Evolutionary conservation across 371 early-diverging fungal genomes (phyloP).

Genomic region (Syncephalastrum monosporum): DNA sequence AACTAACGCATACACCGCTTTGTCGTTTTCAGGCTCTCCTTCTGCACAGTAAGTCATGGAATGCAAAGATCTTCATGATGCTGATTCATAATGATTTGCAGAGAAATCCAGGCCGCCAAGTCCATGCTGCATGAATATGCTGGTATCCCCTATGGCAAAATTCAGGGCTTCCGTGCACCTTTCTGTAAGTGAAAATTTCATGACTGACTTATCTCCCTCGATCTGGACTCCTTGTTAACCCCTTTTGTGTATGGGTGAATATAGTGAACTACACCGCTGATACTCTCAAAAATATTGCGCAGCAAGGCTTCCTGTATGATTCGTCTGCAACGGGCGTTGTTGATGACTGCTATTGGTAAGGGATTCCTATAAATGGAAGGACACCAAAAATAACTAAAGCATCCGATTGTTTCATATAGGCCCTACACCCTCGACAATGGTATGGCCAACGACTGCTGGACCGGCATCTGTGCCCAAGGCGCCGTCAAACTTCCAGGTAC

Average conservation of each 20-base stretch:
- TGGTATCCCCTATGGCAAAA: constrained; percentile 66
- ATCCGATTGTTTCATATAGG: constrained; percentile 14
- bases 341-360: constrained; percentile 60
- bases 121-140: constrained; percentile 58
- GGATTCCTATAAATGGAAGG: neutral
- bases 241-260: neutral
- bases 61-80: constrained; percentile 1
- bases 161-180: constrained; percentile 73
- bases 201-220: neutral
- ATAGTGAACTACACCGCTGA: constrained; percentile 62
- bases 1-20: constrained; percentile 4
- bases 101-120: constrained; percentile 60
- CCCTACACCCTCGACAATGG: constrained; percentile 79
- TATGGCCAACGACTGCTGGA: constrained; percentile 71
- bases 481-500: constrained; percentile 53
- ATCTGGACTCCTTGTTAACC: constrained; percentile 1
- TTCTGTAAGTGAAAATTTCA: constrained; percentile 41
- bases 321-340: constrained; percentile 56
- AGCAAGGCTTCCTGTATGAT: constrained; percentile 69
- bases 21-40: constrained; percentile 24
- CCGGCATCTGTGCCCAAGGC: constrained; percentile 51
- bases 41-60: constrained; percentile 38
- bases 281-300: constrained; percentile 49
- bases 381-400: too few species aligned
- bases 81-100: constrained; percentile 11